phyloP scores from a whole-genome alignment of 306 rosid genomes.

The Castanea crenata region DNA sequence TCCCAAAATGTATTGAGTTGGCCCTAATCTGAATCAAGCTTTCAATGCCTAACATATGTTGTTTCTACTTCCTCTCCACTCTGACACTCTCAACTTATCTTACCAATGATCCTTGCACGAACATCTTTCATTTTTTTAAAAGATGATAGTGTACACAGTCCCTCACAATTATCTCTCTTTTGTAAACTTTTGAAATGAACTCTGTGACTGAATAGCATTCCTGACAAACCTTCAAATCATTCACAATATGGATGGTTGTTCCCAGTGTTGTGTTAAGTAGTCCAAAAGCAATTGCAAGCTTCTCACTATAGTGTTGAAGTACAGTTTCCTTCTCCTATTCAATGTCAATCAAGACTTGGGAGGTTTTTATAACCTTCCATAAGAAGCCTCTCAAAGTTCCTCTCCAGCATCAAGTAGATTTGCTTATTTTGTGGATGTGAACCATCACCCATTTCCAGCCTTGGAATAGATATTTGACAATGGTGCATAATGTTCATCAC shows the following conservation, averaged over 20 bases:
- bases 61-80: no score
- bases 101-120: slow-evolving; percentile 63
- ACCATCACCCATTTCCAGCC: slow-evolving; percentile 57
- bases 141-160: slow-evolving; percentile 62
- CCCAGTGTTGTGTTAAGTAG: slow-evolving; percentile 49
- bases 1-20: no score
- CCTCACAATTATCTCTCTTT: slow-evolving; percentile 47
- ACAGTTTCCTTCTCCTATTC: slow-evolving; percentile 61
- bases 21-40: no score
- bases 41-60: no score
- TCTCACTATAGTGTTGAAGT: slow-evolving; percentile 4
- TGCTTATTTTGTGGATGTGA: slow-evolving; percentile 49
- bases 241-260: slow-evolving; percentile 46
- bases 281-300: slow-evolving; percentile 47
- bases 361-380: slow-evolving; percentile 44
- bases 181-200: slow-evolving; percentile 45
- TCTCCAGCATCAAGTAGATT: slow-evolving; percentile 38
- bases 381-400: slow-evolving; percentile 40
- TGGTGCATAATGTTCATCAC: slow-evolving; percentile 54
- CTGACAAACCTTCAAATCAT: slow-evolving; percentile 63
- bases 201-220: slow-evolving; percentile 59
- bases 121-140: slow-evolving; percentile 50
- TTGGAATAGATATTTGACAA: slow-evolving; percentile 60
- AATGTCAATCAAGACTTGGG: slow-evolving; percentile 44
- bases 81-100: background rate